Conservation (phyloP, 164 flowering plant species). For the Platanus orientalis region DNA sequence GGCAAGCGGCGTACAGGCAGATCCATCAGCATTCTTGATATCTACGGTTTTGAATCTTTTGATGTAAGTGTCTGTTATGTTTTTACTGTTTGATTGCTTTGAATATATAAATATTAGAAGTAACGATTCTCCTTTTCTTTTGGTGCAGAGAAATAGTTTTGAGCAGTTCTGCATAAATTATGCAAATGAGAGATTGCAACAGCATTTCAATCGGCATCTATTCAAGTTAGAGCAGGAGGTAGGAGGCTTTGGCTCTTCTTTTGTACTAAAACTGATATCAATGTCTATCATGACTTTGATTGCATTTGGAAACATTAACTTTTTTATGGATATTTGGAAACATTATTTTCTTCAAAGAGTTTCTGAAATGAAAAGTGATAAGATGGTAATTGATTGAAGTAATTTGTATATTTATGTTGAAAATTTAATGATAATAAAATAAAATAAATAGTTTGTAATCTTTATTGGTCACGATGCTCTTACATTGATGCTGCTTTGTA, state of each 20-base stretch:
- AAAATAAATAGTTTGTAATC: not conserved
- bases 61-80: too few species aligned
- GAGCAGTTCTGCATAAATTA: too few species aligned
- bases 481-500: too few species aligned
- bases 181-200: conserved; percentile 96
- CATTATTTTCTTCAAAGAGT: too few species aligned
- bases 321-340: too few species aligned
- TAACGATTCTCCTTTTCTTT: not conserved
- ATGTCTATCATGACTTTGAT: not conserved
- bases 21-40: too few species aligned
- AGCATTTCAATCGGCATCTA: conserved; percentile 93
- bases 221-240: conserved; percentile 99
- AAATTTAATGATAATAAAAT: too few species aligned
- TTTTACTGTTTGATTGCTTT: conserved; percentile 89
- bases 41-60: too few species aligned
- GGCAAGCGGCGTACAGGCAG: too few species aligned
- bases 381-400: too few species aligned
- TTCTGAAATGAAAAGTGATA: too few species aligned
- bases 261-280: not conserved
- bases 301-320: not conserved
- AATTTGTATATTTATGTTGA: too few species aligned
- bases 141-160: conserved; percentile 81
- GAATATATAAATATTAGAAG: not conserved
- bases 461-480: not conserved
- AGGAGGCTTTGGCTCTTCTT: conserved; percentile 1